Evolutionary conservation across 1,284 basidiomycete genomes (phyloP).

Genomic region (Apiotrichum veenhuisii): DNA sequence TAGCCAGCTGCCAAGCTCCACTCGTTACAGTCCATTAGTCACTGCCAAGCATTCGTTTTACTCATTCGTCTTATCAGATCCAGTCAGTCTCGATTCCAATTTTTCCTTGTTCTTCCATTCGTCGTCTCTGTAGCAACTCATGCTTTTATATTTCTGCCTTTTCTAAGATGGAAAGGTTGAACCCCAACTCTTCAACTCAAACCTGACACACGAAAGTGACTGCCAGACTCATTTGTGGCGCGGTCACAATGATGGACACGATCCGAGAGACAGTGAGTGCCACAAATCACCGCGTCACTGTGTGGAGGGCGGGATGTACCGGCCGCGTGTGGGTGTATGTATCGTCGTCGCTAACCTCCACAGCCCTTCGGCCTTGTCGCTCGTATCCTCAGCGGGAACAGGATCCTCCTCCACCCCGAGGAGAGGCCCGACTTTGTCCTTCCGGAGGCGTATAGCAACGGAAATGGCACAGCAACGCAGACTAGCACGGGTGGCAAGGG

Average conservation of each 20-base stretch:
- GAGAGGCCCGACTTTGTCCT: constrained; percentile 18
- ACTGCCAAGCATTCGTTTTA: too few relatives aligned
- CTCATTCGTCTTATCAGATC: too few relatives aligned
- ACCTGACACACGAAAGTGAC: not conserved
- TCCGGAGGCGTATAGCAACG: constrained; percentile 11
- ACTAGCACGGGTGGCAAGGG: not conserved
- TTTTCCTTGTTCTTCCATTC: not conserved
- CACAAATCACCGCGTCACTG: too few relatives aligned
- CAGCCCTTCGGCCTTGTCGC: constrained; percentile 11
- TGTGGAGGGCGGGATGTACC: too few relatives aligned
- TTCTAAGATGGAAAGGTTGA: not conserved
- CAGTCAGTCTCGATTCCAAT: too few relatives aligned
- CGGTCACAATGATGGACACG: constrained; percentile 6
- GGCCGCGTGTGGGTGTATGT: constrained; percentile 9
- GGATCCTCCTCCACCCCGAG: constrained; percentile 27
- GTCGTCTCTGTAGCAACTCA: too few relatives aligned
- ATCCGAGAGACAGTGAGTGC: too few relatives aligned
- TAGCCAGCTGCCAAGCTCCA: too few relatives aligned
- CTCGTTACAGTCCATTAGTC: too few relatives aligned
- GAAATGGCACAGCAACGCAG: not conserved
- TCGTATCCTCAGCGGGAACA: constrained; percentile 6
- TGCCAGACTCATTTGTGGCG: not conserved
- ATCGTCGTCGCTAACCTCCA: not conserved
- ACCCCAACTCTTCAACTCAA: not conserved
- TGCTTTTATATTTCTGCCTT: not conserved